These are phyloP conservation scores for Colletotrichum sp. DNA, from an alignment of 2,329 filamentous ascomycete genomes.

Conservation along the genomic window DNA sequence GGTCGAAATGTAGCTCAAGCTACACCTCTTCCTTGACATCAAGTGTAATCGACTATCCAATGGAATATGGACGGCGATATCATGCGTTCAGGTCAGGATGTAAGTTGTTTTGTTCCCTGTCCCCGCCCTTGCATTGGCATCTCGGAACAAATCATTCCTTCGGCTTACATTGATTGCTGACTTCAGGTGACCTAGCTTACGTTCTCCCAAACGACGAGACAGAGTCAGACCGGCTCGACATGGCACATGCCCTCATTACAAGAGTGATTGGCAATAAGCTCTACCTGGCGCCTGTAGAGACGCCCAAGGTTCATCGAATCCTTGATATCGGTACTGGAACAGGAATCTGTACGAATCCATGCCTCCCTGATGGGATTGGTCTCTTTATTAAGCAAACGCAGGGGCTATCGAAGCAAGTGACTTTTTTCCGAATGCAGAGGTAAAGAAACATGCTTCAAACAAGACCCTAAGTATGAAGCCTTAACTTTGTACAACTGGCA, in stretches of 20 bases:
- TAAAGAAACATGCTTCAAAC: neutral
- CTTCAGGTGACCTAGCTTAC: neutral
- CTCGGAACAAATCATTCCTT: neutral
- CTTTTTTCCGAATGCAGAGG: slow-evolving; percentile 31
- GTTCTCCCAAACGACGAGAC: slow-evolving; percentile 38
- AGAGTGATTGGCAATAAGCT: slow-evolving; percentile 33
- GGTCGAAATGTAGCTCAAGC: neutral
- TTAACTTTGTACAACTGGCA: slow-evolving; percentile 38
- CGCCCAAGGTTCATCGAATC: slow-evolving; percentile 34
- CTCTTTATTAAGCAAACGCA: neutral
- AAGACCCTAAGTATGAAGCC: slow-evolving; percentile 29
- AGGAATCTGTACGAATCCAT: slow-evolving; percentile 37
- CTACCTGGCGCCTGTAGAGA: slow-evolving; percentile 31
- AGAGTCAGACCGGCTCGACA: slow-evolving; percentile 42
- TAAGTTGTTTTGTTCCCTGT: slow-evolving; percentile 10
- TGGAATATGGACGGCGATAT: slow-evolving; percentile 8
- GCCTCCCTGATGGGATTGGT: no score
- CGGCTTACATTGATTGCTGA: no score
- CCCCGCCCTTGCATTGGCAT: neutral
- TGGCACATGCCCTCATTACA: slow-evolving; percentile 38
- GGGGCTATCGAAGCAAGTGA: slow-evolving; percentile 43
- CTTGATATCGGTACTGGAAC: slow-evolving; percentile 50
- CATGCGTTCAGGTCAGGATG: slow-evolving; percentile 12
- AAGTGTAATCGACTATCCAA: slow-evolving; percentile 2
- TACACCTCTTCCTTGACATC: slow-evolving; percentile 3